Evolutionary conservation across 345 rosid species (phyloP), one percentile per base, ranked within the genome.

Genomic region (Linum tenue): DNA sequence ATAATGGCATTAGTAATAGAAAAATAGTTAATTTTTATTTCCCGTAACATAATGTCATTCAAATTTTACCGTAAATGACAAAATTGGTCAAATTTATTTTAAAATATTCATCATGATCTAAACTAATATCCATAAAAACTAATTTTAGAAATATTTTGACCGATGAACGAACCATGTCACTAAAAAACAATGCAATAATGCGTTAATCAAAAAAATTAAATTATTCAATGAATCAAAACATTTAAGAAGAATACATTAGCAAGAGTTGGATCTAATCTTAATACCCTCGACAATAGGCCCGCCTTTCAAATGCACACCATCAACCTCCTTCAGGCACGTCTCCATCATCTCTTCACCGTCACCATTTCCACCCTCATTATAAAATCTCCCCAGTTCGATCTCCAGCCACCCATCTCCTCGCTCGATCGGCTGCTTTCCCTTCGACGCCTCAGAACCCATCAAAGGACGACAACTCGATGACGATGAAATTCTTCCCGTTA

Each of bases 201-300:
- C 4, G 4, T 55, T 14, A 16, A 3, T 5, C n/a, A 55, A 16
- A 3, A 5, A 5, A 55, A 16, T 3, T 5, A 16, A 55, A 5
- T 12, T 5, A 55, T 12, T 11, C 5, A 4, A 12, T 5, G 8
- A 55, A 22, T 22, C 0, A 22, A 22, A 22, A 22, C 31, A 22
- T 22, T 11, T 11, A 48, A 3, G 53, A 41, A 41, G 44, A 8
- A 41, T 4, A 4, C 9, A 8, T 22, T 14, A 31, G 44, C 10
- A 39, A 11, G 7, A 0, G 48, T 75, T 64, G 57, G 85, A 85
- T 63, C 80, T 78, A 40, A 77, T 59, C 66, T 81, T 75, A 58
- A 76, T 71, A 2, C 83, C 87, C 56, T 79, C 83, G 36, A 77
- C 75, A 64, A 83, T 76, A 67, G 81, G 78, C 14, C 85, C 83